Evolutionary conservation across 192 early-diverging fungal species (phyloP).

Genomic region (Podila verticillata): DNA sequence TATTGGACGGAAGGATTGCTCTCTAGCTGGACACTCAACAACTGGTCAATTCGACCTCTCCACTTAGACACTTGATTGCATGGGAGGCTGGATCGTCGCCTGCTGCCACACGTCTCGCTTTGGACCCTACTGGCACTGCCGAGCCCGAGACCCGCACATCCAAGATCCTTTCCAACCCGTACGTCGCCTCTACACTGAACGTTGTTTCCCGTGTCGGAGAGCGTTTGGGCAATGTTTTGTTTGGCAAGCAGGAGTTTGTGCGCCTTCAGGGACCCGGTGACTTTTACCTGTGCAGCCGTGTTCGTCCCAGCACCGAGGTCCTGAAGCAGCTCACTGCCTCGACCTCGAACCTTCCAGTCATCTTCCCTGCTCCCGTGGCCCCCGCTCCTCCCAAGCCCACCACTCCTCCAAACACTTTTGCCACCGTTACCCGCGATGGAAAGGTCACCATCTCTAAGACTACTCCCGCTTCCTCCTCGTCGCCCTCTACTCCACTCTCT

Average conservation of each 20-base stretch:
- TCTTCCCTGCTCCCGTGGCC: slow-evolving; percentile 46
- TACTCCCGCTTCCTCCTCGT: not conserved
- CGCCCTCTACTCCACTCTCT: slow-evolving; percentile 37
- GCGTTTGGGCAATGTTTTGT: slow-evolving; percentile 52
- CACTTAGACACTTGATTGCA: slow-evolving; percentile 56
- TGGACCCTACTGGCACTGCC: slow-evolving; percentile 37
- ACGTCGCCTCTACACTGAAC: slow-evolving; percentile 39
- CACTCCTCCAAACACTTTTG: slow-evolving; percentile 46
- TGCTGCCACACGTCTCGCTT: slow-evolving; percentile 45
- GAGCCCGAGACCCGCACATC: slow-evolving; percentile 42
- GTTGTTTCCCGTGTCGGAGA: slow-evolving; percentile 52
- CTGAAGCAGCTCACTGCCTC: slow-evolving; percentile 43
- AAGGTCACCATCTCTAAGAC: slow-evolving; percentile 30
- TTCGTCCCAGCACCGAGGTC: slow-evolving; percentile 56
- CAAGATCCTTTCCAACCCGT: slow-evolving; percentile 49
- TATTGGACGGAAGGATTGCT: not conserved
- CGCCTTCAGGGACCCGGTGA: slow-evolving; percentile 70
- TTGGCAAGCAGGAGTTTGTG: slow-evolving; percentile 65
- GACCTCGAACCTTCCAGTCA: slow-evolving; percentile 30
- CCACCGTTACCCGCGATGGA: slow-evolving; percentile 45
- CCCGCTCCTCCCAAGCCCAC: slow-evolving; percentile 36
- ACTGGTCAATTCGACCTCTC: no score
- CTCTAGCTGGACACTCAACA: not conserved
- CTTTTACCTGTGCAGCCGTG: slow-evolving; percentile 67
- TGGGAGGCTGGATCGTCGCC: slow-evolving; percentile 66